These are phyloP conservation scores for Phytophthora sp. DNA, from an alignment of 352 stramenopile species.

Conservation along the genomic window DNA sequence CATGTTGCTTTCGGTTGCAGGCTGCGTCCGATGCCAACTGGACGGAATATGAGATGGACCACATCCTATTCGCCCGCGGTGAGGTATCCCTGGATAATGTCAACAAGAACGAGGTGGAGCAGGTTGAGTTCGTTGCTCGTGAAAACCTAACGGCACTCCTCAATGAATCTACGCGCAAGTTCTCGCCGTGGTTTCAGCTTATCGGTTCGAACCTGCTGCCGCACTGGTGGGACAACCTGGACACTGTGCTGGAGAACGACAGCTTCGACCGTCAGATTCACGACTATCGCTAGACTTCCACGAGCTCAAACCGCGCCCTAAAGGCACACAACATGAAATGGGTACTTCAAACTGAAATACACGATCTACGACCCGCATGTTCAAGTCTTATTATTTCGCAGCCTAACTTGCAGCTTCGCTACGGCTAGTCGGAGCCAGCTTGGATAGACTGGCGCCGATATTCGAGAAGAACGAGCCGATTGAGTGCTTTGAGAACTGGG, in stretches of 20 bases:
- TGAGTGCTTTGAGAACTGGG: slow-evolving; percentile 87
- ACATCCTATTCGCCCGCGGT: slow-evolving; percentile 94
- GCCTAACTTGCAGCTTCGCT: slow-evolving; percentile 39
- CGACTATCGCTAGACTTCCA: slow-evolving; percentile 51
- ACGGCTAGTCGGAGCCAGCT: slow-evolving; percentile 51
- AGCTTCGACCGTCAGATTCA: slow-evolving; percentile 60
- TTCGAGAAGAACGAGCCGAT: slow-evolving; percentile 79
- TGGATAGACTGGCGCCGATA: slow-evolving; percentile 59
- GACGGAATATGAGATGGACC: slow-evolving; percentile 99
- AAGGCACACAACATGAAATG: slow-evolving; percentile 18
- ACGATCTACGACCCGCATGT: slow-evolving; percentile 10
- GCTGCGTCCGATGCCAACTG: slow-evolving; percentile 88
- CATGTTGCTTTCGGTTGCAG: slow-evolving; percentile 23
- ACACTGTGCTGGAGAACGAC: slow-evolving; percentile 62
- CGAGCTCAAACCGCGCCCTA: neutral
- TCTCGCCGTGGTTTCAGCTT: slow-evolving; percentile 88
- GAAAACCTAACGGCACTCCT: slow-evolving; percentile 63
- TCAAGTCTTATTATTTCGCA: slow-evolving; percentile 1
- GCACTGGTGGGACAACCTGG: slow-evolving; percentile 75
- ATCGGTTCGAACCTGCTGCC: slow-evolving; percentile 76
- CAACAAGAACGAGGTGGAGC: slow-evolving; percentile 94
- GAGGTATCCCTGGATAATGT: slow-evolving; percentile 83
- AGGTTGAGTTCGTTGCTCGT: slow-evolving; percentile 89
- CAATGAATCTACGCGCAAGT: slow-evolving; percentile 55
- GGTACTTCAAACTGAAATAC: slow-evolving; percentile 11